A percentile compares a stretch with the other conserved stretches of the same genome.
These are phyloP conservation scores for Pythium coloratum DNA, from an alignment of 352 stramenopile genomes.

Conservation along the genomic window DNA sequence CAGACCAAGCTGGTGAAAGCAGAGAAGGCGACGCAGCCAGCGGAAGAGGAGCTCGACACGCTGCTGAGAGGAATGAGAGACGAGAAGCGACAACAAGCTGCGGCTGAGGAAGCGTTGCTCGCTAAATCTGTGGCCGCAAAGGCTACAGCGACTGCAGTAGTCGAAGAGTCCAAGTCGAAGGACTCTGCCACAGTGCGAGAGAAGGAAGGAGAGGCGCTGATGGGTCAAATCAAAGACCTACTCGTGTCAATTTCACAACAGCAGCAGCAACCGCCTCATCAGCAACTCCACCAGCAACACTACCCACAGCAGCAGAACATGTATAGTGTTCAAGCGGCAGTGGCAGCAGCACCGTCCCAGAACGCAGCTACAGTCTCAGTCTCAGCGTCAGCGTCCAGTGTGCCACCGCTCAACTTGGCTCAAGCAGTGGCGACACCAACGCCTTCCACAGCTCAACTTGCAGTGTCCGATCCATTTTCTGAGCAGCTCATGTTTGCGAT, in stretches of 20 bases:
- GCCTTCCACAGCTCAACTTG: neutral
- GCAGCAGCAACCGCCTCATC: constrained; percentile 5
- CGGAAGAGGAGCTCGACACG: constrained; percentile 9
- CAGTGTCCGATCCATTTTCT: neutral
- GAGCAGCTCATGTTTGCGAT: neutral
- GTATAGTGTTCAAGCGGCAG: neutral
- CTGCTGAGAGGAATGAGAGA: constrained; percentile 29
- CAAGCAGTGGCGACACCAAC: neutral
- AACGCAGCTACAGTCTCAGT: neutral
- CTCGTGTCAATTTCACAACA: constrained; percentile 35
- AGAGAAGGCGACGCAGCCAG: neutral
- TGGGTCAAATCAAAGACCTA: constrained; percentile 65
- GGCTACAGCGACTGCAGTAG: neutral
- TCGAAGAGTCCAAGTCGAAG: neutral
- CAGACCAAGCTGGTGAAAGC: constrained; percentile 6
- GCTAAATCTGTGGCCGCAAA: neutral
- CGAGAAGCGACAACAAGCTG: neutral
- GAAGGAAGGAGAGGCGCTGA: constrained; percentile 17
- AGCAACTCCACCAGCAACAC: neutral
- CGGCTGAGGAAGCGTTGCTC: neutral
- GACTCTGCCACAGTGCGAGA: neutral
- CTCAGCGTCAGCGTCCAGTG: neutral
- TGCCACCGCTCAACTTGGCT: neutral
- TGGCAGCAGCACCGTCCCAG: neutral
- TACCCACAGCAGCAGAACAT: neutral